Conservation (phyloP, 768 basidiomycete species). For the Melanogaster broomeanus region DNA sequence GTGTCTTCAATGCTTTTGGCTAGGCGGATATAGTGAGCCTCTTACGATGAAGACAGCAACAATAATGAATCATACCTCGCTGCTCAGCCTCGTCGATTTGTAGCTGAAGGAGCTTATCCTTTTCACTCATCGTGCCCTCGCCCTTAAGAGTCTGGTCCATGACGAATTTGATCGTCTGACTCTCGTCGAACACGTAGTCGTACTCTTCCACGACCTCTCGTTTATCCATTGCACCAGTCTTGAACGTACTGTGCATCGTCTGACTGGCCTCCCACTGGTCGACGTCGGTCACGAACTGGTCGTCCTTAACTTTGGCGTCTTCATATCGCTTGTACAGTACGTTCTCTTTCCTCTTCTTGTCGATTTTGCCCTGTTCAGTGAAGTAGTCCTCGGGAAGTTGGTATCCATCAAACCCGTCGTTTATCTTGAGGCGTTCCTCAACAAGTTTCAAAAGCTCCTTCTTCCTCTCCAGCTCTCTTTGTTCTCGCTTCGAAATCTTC, state of each 20-base stretch:
- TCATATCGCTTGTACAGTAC: conserved; percentile 94
- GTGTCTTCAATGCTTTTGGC: conserved; percentile 92
- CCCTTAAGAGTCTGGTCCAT: conserved; percentile 78
- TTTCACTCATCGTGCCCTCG: conserved; percentile 70
- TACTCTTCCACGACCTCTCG: conserved; percentile 79
- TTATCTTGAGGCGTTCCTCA: conserved; percentile 91
- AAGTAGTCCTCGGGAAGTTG: conserved; percentile 97
- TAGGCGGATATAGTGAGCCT: conserved; percentile 27
- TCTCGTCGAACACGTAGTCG: conserved; percentile 98
- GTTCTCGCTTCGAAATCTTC: conserved; percentile 85
- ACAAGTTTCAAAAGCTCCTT: conserved; percentile 90
- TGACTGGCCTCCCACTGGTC: conserved; percentile 98
- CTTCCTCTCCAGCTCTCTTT: conserved; percentile 81
- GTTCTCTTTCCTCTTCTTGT: conserved; percentile 93
- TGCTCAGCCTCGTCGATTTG: conserved; percentile 93
- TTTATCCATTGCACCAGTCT: conserved; percentile 91
- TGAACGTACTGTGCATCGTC: conserved; percentile 85
- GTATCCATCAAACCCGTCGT: conserved; percentile 96
- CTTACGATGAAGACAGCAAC: neutral
- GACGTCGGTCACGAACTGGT: conserved; percentile 94
- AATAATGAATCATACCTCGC: conserved; percentile 63
- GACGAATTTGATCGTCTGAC: conserved; percentile 94
- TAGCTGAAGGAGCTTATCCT: conserved; percentile 80
- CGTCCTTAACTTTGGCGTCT: conserved; percentile 88
- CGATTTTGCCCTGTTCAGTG: conserved; percentile 97